These are phyloP conservation scores for Nyssa sinensis DNA, from an alignment of 148 eudicot genomes.

Conservation along the genomic window DNA sequence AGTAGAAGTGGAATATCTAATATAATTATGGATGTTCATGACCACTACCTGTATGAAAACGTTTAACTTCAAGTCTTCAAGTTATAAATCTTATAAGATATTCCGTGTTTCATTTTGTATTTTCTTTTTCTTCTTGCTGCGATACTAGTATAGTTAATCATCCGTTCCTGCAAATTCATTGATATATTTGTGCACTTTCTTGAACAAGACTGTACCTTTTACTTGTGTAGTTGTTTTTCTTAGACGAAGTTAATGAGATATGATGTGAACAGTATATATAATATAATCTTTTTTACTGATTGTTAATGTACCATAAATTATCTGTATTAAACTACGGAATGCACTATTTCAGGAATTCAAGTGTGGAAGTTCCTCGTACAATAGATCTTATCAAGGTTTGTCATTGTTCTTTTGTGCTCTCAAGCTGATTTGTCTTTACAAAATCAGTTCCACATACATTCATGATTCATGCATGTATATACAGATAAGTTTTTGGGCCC, in stretches of 20 bases:
- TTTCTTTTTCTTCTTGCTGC: not conserved
- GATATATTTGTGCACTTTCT: not conserved
- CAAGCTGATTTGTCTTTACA: not conserved
- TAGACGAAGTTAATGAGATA: not conserved
- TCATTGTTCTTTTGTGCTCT: conserved; percentile 4
- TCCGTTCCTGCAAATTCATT: not conserved
- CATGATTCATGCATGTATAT: not conserved
- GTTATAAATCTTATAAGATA: not conserved
- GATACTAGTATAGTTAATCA: not conserved
- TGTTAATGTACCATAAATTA: not conserved
- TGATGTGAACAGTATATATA: not conserved
- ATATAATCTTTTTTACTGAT: not conserved
- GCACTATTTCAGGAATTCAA: conserved; percentile 52
- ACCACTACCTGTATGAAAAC: not conserved
- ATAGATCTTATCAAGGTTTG: conserved; percentile 65
- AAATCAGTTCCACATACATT: not conserved
- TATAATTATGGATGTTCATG: not conserved
- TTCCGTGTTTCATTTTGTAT: not conserved
- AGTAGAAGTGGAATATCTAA: not conserved
- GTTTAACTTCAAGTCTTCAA: not conserved
- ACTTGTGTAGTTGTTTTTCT: not conserved
- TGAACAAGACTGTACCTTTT: not conserved
- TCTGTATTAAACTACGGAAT: not conserved
- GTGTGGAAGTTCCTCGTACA: conserved; percentile 40
- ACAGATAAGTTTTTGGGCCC: too few species aligned